phyloP scores from a whole-genome alignment of 768 basidiomycete species.

The Thelephora ganbajun region DNA sequence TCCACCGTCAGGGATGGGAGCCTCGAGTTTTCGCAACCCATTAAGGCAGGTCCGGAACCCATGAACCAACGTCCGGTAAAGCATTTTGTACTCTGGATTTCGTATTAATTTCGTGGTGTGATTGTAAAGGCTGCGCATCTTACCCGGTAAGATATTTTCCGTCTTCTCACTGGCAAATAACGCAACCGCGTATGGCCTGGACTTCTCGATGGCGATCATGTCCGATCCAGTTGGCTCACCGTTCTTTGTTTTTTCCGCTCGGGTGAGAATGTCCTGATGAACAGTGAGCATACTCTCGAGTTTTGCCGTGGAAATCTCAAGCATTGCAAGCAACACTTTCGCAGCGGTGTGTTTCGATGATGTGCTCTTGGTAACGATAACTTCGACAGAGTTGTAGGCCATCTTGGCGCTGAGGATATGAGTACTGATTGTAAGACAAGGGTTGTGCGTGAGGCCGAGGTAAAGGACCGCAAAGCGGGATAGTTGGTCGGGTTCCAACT shows the following conservation, averaged over 20 bases:
- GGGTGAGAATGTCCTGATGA: conserved; percentile 38
- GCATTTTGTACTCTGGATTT: conserved; percentile 59
- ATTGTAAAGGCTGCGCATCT: conserved; percentile 12
- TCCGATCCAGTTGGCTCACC: conserved; percentile 31
- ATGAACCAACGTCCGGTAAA: conserved; percentile 81
- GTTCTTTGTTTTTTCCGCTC: conserved; percentile 29
- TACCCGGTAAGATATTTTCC: conserved; percentile 72
- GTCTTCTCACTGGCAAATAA: conserved; percentile 70
- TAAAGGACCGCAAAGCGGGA: conserved; percentile 71
- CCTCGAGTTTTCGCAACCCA: conserved; percentile 68
- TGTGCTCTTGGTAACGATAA: conserved; percentile 64
- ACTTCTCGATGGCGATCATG: conserved; percentile 64
- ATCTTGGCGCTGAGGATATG: conserved; percentile 90
- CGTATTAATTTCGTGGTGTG: conserved; percentile 3
- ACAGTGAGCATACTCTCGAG: conserved; percentile 67
- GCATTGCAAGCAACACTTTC: conserved; percentile 56
- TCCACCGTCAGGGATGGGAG: conserved; percentile 70
- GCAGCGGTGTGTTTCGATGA: conserved; percentile 39
- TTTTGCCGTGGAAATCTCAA: conserved; percentile 76
- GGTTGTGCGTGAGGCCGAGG: conserved; percentile 81
- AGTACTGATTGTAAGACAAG: conserved; percentile 62
- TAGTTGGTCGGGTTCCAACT: conserved; percentile 66
- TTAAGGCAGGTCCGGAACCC: conserved; percentile 72
- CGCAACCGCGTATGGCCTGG: conserved; percentile 68
- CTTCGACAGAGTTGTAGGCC: conserved; percentile 80